These are phyloP conservation scores for Paecilomyces variotii DNA, from an alignment of 2,329 filamentous ascomycete genomes.

Conservation along the genomic window DNA sequence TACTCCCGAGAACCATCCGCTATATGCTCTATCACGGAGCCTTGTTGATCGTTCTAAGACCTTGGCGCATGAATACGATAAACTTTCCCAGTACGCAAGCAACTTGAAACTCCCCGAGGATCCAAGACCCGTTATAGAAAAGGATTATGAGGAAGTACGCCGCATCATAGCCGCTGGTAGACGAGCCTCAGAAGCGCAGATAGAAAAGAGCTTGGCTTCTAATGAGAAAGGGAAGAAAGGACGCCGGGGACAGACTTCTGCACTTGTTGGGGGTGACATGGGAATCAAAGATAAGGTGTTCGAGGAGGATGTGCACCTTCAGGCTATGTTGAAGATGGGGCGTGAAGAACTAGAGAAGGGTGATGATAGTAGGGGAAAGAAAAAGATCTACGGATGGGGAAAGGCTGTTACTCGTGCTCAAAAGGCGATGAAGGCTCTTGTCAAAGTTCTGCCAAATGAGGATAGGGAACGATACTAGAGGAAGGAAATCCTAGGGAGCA, in stretches of 20 bases:
- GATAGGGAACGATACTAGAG: neutral
- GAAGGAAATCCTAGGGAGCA: neutral
- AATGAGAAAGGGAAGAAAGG: neutral
- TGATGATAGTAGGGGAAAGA: neutral
- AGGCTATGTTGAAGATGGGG: slow-evolving; percentile 14
- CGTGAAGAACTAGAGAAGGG: neutral
- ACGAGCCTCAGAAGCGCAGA: slow-evolving; percentile 7
- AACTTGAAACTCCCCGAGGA: slow-evolving; percentile 4
- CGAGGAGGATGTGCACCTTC: slow-evolving; percentile 10
- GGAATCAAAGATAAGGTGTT: neutral
- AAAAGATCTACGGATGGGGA: slow-evolving; percentile 10
- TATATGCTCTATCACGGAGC: slow-evolving; percentile 4
- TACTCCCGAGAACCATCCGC: slow-evolving; percentile 2
- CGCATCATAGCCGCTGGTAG: slow-evolving; percentile 9
- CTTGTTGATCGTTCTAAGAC: slow-evolving; percentile 5
- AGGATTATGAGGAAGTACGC: slow-evolving; percentile 8
- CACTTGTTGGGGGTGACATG: neutral
- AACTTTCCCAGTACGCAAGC: slow-evolving; percentile 3
- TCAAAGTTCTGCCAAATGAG: neutral
- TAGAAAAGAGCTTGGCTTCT: slow-evolving; percentile 8
- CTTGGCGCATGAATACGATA: slow-evolving; percentile 6
- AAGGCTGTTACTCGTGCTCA: slow-evolving; percentile 5
- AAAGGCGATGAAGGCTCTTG: slow-evolving; percentile 8
- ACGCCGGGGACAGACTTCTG: neutral
- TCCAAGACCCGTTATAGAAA: slow-evolving; percentile 4